Evolutionary conservation across 805 yeast genomes (phyloP), one percentile per base, ranked within the genome.

Genomic region (Clavispora vitiphila): DNA sequence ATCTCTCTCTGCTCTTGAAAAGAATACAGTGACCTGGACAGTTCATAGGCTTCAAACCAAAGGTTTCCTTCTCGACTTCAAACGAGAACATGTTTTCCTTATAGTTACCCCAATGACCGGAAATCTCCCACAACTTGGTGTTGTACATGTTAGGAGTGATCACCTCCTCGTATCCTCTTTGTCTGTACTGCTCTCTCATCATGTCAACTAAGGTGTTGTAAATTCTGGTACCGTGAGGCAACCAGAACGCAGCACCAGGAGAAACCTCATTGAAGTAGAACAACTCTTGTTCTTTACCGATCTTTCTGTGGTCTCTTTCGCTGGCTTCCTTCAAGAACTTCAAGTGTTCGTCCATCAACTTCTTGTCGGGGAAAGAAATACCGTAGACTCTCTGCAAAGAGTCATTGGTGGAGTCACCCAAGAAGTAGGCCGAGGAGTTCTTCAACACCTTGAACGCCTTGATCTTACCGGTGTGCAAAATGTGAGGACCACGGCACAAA

Each of bases 141-240:
- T 90, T 91, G 79, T 79, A 93, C 98, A 93, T 93, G 74, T 93
- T 93, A 59, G 99, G 99, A 48, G 99, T 90, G 63, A 93, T 91
- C 52, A 93, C 99, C 73, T 93, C 99, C 50, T 93, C 96, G 66
- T 86, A 93, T 30, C 97, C 98, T 68, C 99, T 84, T 69, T 78
- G 81, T 61, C 84, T 81, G 71, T 93, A 93, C 72, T 93, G 96
- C 41, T 66, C 61, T 70, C 91, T 80, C 69, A 93, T 62, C 66
- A 88, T 67, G 24, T 86, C 89, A 54, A 81, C 80, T 65, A 93
- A 74, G 45, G 87, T 79, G 68, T 87, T 87, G 77, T 93, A 93
- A 61, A 93, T 93, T 72, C 98, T 85, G 37, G 99, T 82, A 69
- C 99, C 99, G 60, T 91, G 99, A 39, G 99, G 99, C 57, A 93